Evolutionary conservation across 352 stramenopile species (phyloP).

Genomic region (Globisporangium ultimum): DNA sequence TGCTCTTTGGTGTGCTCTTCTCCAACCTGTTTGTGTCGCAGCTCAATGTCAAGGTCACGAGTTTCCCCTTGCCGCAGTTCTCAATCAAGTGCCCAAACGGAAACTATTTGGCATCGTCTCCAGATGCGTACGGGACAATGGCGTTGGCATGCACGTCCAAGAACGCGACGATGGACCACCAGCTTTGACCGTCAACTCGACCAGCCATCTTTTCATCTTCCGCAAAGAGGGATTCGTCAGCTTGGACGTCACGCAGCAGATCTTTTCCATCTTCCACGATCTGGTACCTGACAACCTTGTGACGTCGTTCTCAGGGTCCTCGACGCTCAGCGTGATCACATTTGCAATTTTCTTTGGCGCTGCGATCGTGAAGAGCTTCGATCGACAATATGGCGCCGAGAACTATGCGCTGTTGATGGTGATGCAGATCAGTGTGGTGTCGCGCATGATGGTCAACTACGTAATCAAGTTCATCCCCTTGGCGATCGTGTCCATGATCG

Average conservation of each 20-base stretch:
- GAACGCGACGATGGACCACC: not conserved
- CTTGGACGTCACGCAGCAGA: constrained; percentile 60
- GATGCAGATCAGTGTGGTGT: constrained; percentile 56
- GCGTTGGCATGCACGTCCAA: not conserved
- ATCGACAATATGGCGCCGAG: constrained; percentile 40
- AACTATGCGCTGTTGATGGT: constrained; percentile 72
- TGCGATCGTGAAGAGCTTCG: constrained; percentile 52
- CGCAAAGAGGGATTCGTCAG: constrained; percentile 27
- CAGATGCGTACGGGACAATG: not conserved
- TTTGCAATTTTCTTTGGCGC: constrained; percentile 71
- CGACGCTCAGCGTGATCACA: constrained; percentile 70
- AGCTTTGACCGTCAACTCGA: not conserved
- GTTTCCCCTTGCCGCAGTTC: not conserved
- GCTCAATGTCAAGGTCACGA: not conserved
- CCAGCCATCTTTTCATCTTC: constrained; percentile 35
- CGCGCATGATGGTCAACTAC: constrained; percentile 69
- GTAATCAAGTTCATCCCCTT: constrained; percentile 67
- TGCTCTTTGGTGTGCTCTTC: constrained; percentile 27
- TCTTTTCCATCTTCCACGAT: constrained; percentile 62
- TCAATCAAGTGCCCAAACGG: constrained; percentile 29
- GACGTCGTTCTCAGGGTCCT: constrained; percentile 43
- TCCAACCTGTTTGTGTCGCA: constrained; percentile 17
- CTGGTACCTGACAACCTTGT: constrained; percentile 76
- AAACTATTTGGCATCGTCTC: constrained; percentile 7
- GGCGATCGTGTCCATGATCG: constrained; percentile 72